A percentile compares a stretch with the other conserved stretches of the same genome.
These are phyloP conservation scores for Malus hybrid DNA, from an alignment of 331 rosid genomes.

Conservation along the genomic window DNA sequence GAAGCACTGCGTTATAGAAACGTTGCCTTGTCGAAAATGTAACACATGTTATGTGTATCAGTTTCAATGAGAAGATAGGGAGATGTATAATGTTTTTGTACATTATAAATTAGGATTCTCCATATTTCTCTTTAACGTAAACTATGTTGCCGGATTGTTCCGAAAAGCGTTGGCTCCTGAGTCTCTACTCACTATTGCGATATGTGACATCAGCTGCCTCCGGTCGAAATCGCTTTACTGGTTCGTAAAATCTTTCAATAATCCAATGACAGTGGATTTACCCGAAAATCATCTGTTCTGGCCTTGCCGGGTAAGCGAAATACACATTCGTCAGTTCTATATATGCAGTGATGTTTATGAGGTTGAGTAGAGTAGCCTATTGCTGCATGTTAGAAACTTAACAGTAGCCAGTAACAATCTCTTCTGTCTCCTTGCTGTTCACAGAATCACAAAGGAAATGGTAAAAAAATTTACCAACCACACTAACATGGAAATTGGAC, in stretches of 20 bases:
- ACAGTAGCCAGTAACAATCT: too few relatives aligned
- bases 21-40: neutral
- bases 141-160: conserved; percentile 58
- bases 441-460: too few relatives aligned
- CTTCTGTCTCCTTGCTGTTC: too few relatives aligned
- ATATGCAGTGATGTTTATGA: too few relatives aligned
- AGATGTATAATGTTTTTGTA: neutral
- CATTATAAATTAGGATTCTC: conserved; percentile 39
- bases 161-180: conserved; percentile 62
- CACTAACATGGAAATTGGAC: too few relatives aligned
- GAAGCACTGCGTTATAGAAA: conserved; percentile 34
- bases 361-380: neutral
- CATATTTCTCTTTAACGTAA: conserved; percentile 22
- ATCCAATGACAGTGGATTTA: conserved; percentile 62
- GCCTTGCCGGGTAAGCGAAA: conserved; percentile 59
- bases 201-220: conserved; percentile 51
- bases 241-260: conserved; percentile 74
- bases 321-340: conserved; percentile 41
- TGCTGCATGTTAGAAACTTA: too few relatives aligned
- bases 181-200: conserved; percentile 45
- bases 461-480: too few relatives aligned
- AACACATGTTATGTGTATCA: neutral
- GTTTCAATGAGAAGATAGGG: neutral
- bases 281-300: conserved; percentile 66
- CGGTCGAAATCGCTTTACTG: conserved; percentile 39